phyloP scores from a whole-genome alignment of 495 filamentous ascomycete genomes.

The Chaetomium fimeti region DNA sequence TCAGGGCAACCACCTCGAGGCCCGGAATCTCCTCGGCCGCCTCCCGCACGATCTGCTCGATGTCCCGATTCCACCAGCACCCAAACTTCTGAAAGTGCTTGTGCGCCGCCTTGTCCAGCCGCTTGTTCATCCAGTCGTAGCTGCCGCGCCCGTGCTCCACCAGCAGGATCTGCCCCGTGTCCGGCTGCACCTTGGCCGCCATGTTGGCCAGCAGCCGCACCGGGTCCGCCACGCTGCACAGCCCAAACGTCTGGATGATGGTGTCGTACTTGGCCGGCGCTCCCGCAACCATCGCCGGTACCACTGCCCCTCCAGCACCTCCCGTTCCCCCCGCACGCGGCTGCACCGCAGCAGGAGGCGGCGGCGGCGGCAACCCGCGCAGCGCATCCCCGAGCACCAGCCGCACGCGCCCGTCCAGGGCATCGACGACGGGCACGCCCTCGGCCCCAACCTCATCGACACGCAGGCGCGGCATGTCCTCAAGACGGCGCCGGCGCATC shows the following conservation, averaged over 20 bases:
- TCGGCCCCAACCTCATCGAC: conserved; percentile 9
- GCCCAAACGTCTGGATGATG: conserved; percentile 85
- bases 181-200: conserved; percentile 49
- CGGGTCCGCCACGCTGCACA: conserved; percentile 82
- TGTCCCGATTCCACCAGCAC: conserved; percentile 97
- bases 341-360: not conserved
- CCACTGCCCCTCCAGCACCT: too few species aligned
- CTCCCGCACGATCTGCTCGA: conserved; percentile 66
- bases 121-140: conserved; percentile 72
- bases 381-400: conserved; percentile 45
- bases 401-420: conserved; percentile 37
- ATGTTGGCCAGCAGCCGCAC: conserved; percentile 62
- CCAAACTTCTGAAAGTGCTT: conserved; percentile 81
- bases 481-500: conserved; percentile 31
- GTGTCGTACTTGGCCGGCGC: conserved; percentile 65
- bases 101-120: conserved; percentile 74
- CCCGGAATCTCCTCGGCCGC: conserved; percentile 62
- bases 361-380: conserved; percentile 29
- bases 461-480: conserved; percentile 21
- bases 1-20: conserved; percentile 69
- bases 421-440: conserved; percentile 33
- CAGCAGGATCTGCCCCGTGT: conserved; percentile 72
- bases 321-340: too few species aligned
- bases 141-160: conserved; percentile 87
- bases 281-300: too few species aligned